phyloP scores from a whole-genome alignment of 768 basidiomycete species.

The Phlebiopsis gigantea region DNA sequence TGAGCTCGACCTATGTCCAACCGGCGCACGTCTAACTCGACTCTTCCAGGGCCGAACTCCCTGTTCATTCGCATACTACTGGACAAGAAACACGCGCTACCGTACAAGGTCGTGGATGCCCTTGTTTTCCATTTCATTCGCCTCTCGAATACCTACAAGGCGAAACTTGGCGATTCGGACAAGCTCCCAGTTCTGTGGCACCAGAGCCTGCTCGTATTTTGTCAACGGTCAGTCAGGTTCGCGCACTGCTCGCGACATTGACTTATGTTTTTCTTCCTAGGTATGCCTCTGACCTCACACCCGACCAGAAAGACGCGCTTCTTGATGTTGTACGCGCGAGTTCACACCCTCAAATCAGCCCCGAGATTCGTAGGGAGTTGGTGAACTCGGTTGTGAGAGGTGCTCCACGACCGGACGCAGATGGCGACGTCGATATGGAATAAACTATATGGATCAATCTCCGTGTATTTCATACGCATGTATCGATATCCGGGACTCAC shows the following conservation, averaged over 20 bases:
- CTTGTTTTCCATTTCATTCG: slow-evolving; percentile 98
- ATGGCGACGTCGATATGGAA: slow-evolving; percentile 42
- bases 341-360: slow-evolving; percentile 81
- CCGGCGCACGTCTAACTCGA: neutral
- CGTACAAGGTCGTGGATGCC: slow-evolving; percentile 96
- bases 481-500: neutral
- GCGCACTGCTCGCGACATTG: neutral
- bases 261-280: slow-evolving; percentile 36
- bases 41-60: slow-evolving; percentile 73
- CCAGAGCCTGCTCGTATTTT: slow-evolving; percentile 91
- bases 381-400: slow-evolving; percentile 84
- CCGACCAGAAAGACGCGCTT: slow-evolving; percentile 97
- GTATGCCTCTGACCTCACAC: slow-evolving; percentile 90
- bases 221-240: slow-evolving; percentile 61
- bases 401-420: slow-evolving; percentile 61
- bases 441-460: slow-evolving; percentile 5
- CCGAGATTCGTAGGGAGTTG: slow-evolving; percentile 88
- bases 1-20: slow-evolving; percentile 22
- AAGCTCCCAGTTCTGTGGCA: slow-evolving; percentile 98
- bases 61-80: slow-evolving; percentile 94
- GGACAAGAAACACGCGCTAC: slow-evolving; percentile 97
- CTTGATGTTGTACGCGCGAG: slow-evolving; percentile 86
- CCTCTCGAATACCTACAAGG: slow-evolving; percentile 86
- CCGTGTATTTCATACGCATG: neutral
- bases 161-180: slow-evolving; percentile 64